These are phyloP conservation scores for Pseudogymnoascus sp. DNA, from an alignment of 2,329 filamentous ascomycete species.

Conservation along the genomic window DNA sequence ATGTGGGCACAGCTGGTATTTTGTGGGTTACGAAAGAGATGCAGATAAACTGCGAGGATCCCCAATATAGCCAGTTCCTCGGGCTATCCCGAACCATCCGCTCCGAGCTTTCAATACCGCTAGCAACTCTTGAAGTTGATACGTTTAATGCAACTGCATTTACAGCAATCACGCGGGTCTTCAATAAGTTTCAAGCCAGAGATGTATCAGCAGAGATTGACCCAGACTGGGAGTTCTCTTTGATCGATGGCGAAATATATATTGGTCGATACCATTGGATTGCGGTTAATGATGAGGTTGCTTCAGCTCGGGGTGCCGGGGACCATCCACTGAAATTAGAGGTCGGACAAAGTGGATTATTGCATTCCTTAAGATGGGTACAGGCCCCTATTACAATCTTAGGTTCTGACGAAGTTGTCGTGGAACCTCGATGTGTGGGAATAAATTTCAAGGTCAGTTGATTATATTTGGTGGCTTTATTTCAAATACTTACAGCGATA, in stretches of 20 bases:
- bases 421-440: slow-evolving; percentile 11
- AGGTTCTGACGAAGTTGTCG: slow-evolving; percentile 11
- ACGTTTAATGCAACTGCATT: slow-evolving; percentile 1
- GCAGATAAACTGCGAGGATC: slow-evolving; percentile 20
- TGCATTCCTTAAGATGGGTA: slow-evolving; percentile 17
- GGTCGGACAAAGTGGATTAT: slow-evolving; percentile 15
- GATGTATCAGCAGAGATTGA: slow-evolving; percentile 4
- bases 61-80: slow-evolving; percentile 16
- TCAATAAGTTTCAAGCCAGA: slow-evolving; percentile 12
- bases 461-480: neutral
- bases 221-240: slow-evolving; percentile 26
- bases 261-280: slow-evolving; percentile 20
- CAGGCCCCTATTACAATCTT: neutral
- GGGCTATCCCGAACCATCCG: slow-evolving; percentile 21
- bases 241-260: slow-evolving; percentile 19
- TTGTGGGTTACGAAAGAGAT: slow-evolving; percentile 18
- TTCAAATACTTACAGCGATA: neutral
- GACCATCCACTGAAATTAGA: slow-evolving; percentile 10
- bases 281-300: slow-evolving; percentile 13
- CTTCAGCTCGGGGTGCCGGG: neutral
- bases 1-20: slow-evolving; percentile 1
- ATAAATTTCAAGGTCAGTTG: slow-evolving; percentile 20
- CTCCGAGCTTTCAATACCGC: slow-evolving; percentile 15
- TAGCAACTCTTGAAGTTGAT: slow-evolving; percentile 23
- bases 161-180: slow-evolving; percentile 9